A percentile compares a stretch with the other conserved stretches of the same genome.
These are phyloP conservation scores for Pythium rhizo-oryzae DNA, from an alignment of 352 stramenopile species.

Conservation along the genomic window DNA sequence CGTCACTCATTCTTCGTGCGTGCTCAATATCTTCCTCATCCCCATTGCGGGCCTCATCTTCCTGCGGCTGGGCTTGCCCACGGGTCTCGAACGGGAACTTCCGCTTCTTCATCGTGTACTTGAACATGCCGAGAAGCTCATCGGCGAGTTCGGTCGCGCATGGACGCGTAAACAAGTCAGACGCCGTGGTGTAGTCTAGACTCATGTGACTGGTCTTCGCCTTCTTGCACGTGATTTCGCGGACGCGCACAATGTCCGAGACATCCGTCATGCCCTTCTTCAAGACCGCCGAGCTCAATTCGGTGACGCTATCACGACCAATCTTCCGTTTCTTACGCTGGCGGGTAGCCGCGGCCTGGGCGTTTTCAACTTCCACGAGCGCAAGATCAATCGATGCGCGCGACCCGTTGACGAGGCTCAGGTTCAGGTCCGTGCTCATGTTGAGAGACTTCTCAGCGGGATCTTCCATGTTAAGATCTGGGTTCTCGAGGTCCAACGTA, in stretches of 20 bases:
- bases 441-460: slow-evolving; percentile 53
- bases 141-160: slow-evolving; percentile 64
- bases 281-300: slow-evolving; percentile 73
- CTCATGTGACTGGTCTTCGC: slow-evolving; percentile 34
- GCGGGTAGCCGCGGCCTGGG: slow-evolving; percentile 26
- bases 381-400: slow-evolving; percentile 72
- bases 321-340: slow-evolving; percentile 87
- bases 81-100: slow-evolving; percentile 71
- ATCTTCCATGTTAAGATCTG: slow-evolving; percentile 38
- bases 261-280: slow-evolving; percentile 82
- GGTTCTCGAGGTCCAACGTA: slow-evolving; percentile 47
- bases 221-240: slow-evolving; percentile 47
- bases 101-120: slow-evolving; percentile 84
- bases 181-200: slow-evolving; percentile 23
- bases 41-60: slow-evolving; percentile 30
- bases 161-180: slow-evolving; percentile 63
- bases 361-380: slow-evolving; percentile 48
- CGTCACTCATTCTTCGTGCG: slow-evolving; percentile 65
- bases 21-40: slow-evolving; percentile 63
- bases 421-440: slow-evolving; percentile 71
- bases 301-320: slow-evolving; percentile 73
- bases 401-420: slow-evolving; percentile 64
- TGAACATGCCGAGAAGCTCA: slow-evolving; percentile 75
- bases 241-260: slow-evolving; percentile 67
- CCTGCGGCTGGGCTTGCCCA: slow-evolving; percentile 8